Evolutionary conservation across 2,329 filamentous ascomycete genomes (phyloP).

Genomic region (Fusarium sp.): DNA sequence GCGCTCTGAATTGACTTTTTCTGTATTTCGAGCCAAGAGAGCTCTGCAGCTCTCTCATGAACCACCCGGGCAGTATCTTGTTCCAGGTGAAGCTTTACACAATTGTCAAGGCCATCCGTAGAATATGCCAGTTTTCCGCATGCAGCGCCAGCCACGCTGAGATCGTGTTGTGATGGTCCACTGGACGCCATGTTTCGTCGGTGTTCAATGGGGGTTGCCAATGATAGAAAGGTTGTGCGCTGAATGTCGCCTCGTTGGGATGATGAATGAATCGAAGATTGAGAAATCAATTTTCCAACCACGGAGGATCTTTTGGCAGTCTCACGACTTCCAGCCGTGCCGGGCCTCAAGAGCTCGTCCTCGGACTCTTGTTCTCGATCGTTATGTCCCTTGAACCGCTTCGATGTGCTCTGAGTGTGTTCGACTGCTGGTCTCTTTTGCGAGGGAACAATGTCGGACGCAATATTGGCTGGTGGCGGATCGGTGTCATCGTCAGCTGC

Average conservation of each 20-base stretch:
- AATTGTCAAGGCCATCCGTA: neutral
- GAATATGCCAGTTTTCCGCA: slow-evolving; percentile 30
- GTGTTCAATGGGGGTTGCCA: neutral
- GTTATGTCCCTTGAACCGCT: slow-evolving; percentile 18
- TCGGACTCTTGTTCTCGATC: slow-evolving; percentile 30
- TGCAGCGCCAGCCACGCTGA: slow-evolving; percentile 40
- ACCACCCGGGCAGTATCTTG: slow-evolving; percentile 4
- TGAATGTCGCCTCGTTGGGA: slow-evolving; percentile 44
- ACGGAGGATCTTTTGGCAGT: slow-evolving; percentile 21
- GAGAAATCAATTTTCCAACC: slow-evolving; percentile 21
- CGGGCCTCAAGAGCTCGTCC: slow-evolving; percentile 44
- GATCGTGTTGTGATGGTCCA: neutral
- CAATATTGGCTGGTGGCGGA: slow-evolving; percentile 34
- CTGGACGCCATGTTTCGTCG: neutral
- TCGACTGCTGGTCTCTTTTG: slow-evolving; percentile 17
- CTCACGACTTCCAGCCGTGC: neutral
- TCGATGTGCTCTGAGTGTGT: slow-evolving; percentile 7
- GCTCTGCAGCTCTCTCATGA: neutral
- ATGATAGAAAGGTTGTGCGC: slow-evolving; percentile 31
- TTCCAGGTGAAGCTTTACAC: slow-evolving; percentile 16
- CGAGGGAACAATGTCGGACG: slow-evolving; percentile 36
- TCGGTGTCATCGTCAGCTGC: slow-evolving; percentile 5
- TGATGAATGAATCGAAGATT: neutral
- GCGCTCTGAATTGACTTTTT: slow-evolving; percentile 22
- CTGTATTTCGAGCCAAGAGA: slow-evolving; percentile 39